Base-by-base conservation (phyloP, 2,329 filamentous ascomycete genomes). In the Zymoseptoria pseudotritici region DNA sequence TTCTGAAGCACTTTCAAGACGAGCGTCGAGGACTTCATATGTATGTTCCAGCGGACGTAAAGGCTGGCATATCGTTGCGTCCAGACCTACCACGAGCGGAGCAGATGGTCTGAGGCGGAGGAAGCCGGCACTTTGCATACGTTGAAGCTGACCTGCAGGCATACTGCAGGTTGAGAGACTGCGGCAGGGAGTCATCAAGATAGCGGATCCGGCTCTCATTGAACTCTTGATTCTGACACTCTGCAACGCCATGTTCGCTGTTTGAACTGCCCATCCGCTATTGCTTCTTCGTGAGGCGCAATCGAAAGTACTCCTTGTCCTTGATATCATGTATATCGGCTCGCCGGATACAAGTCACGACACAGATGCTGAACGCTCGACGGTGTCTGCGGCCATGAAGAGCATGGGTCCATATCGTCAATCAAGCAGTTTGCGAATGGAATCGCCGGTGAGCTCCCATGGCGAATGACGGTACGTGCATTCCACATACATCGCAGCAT, bases 391-490 rank as follows among this genome's bases (percentile, higher is more conserved):
- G 36, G 10, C 17, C 17, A 17, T 42, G 10, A 5, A 17, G 36
- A 42, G 36, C 13, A 17, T 17, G 36, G 1, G 36, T 10, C 9
- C 10, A 42, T n/a, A 3, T 11, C 13, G 36, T 46, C 13, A 46
- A 46, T 46, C 36, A 46, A 46, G 36, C 17, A 46, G 36, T 4
- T 17, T 46, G 36, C 36, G 36, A 46, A 69, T 84, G 82, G 67
- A 80, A 84, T 22, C 82, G 76, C 49, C 75, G 70, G 68, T 88
- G 85, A 4, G 85, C 84, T 4, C 76, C 67, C 71, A 84, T 76
- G 5, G 84, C 84, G 72, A 87, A 88, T 0, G 71, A 55, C 3
- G 84, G 84, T 65, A 87, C 79, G 2, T 71, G 64, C 55, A 82
- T 76, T 9, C 80, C 81, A 61, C 85, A 87, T 9, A 76, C 65